phyloP scores from a whole-genome alignment of 345 rosid species.

The Triadica sebifera region DNA sequence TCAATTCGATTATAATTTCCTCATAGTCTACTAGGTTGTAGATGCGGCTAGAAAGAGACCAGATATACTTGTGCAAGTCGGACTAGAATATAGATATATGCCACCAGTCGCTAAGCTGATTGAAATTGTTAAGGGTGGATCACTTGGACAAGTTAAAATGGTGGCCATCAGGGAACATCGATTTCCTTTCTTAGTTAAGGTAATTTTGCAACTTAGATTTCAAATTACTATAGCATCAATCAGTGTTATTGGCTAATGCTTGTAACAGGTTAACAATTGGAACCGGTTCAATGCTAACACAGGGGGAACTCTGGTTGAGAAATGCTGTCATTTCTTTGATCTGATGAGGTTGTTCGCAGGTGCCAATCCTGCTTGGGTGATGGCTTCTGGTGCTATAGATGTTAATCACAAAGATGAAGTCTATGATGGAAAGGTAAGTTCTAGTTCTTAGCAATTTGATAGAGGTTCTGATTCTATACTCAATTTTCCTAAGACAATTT shows the following conservation, averaged over 20 bases:
- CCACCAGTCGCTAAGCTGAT: constrained; percentile 93
- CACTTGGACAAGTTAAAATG: constrained; percentile 77
- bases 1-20: not conserved
- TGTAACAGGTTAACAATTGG: constrained; percentile 78
- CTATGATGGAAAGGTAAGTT: constrained; percentile 76
- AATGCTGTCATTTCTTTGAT: constrained; percentile 98
- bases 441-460: not conserved
- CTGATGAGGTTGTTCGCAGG: constrained; percentile 86
- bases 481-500: not conserved
- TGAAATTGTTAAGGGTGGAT: constrained; percentile 61
- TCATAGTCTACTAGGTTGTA: constrained; percentile 50
- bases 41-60: constrained; percentile 70
- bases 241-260: constrained; percentile 17
- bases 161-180: constrained; percentile 90
- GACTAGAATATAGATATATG: constrained; percentile 89
- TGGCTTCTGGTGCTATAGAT: constrained; percentile 95
- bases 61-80: constrained; percentile 88
- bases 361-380: constrained; percentile 77
- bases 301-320: constrained; percentile 94
- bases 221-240: constrained; percentile 3
- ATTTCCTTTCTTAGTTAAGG: constrained; percentile 94
- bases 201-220: constrained; percentile 26
- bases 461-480: not conserved
- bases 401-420: constrained; percentile 88
- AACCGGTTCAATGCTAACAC: constrained; percentile 86